Conservation (phyloP, 345 rosid species). For the Eucalyptus melliodora region DNA sequence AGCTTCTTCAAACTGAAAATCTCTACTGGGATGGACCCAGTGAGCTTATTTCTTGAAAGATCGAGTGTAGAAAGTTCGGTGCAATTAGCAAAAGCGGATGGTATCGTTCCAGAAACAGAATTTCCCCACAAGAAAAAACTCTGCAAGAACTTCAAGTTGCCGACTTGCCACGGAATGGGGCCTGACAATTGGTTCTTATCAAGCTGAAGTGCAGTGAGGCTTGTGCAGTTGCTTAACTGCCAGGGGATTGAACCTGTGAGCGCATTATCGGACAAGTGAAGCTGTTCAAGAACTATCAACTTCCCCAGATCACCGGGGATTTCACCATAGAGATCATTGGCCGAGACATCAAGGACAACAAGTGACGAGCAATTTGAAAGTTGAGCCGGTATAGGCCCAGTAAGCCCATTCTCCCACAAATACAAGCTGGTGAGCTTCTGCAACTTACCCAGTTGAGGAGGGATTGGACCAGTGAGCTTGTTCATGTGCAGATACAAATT, state of each 20-base stretch:
- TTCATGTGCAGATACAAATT: slow-evolving; percentile 92
- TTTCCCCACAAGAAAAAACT: slow-evolving; percentile 94
- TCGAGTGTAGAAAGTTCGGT: slow-evolving; percentile 65
- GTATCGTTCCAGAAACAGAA: slow-evolving; percentile 70
- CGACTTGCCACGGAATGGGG: slow-evolving; percentile 62
- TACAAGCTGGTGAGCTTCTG: slow-evolving; percentile 89
- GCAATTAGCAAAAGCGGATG: slow-evolving; percentile 81
- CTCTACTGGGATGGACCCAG: slow-evolving; percentile 80
- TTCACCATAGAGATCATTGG: slow-evolving; percentile 67
- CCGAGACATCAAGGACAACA: slow-evolving; percentile 84
- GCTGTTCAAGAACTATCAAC: slow-evolving; percentile 71
- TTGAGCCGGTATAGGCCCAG: slow-evolving; percentile 74
- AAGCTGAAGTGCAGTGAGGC: slow-evolving; percentile 81
- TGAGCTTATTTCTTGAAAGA: slow-evolving; percentile 82
- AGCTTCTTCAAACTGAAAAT: slow-evolving; percentile 70
- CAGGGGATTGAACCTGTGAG: slow-evolving; percentile 62
- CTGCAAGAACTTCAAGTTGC: slow-evolving; percentile 62
- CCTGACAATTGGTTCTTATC: slow-evolving; percentile 87
- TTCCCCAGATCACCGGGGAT: slow-evolving; percentile 80
- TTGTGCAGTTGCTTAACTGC: slow-evolving; percentile 78
- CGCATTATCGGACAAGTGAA: slow-evolving; percentile 84
- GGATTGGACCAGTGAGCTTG: slow-evolving; percentile 84
- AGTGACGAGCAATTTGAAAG: slow-evolving; percentile 87
- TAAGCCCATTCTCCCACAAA: slow-evolving; percentile 73
- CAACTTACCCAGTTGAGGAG: slow-evolving; percentile 67